A percentile compares a stretch with the other conserved stretches of the same genome.
Evolutionary conservation across 352 stramenopile genomes (phyloP).

Genomic region (Globisporangium mamillatum): DNA sequence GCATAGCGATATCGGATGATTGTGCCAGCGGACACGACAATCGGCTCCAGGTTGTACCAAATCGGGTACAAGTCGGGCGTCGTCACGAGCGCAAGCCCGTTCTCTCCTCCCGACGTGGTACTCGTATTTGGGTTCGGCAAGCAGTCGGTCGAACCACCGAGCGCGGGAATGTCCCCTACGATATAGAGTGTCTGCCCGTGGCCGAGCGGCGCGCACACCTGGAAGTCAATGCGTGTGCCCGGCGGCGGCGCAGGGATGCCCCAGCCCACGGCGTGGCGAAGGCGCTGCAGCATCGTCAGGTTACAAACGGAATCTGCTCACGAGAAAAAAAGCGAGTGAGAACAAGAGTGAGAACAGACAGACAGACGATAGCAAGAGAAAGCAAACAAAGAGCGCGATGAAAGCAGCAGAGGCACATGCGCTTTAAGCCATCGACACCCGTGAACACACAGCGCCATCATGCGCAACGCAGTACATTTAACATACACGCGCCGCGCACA

Average conservation of each 20-base stretch:
- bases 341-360: not conserved
- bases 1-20: conserved; percentile 84
- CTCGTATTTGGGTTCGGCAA: conserved; percentile 39
- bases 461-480: not conserved
- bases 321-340: not conserved
- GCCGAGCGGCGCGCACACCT: conserved; percentile 68
- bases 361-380: not conserved
- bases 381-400: too few species aligned
- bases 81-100: conserved; percentile 75
- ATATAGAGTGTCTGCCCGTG: conserved; percentile 84
- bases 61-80: conserved; percentile 86
- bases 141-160: conserved; percentile 63
- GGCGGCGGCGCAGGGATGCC: conserved; percentile 50
- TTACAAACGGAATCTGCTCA: conserved; percentile 1
- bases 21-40: conserved; percentile 58
- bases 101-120: conserved; percentile 32
- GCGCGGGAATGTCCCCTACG: conserved; percentile 63
- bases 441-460: conserved; percentile 1
- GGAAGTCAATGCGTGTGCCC: conserved; percentile 79
- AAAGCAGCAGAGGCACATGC: not conserved
- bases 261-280: conserved; percentile 77
- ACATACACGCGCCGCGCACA: not conserved
- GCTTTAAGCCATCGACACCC: not conserved
- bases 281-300: conserved; percentile 71
- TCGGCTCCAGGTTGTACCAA: conserved; percentile 87